These are phyloP conservation scores for Lophiotrema nucula DNA, from an alignment of 495 filamentous ascomycete genomes.

Conservation along the genomic window DNA sequence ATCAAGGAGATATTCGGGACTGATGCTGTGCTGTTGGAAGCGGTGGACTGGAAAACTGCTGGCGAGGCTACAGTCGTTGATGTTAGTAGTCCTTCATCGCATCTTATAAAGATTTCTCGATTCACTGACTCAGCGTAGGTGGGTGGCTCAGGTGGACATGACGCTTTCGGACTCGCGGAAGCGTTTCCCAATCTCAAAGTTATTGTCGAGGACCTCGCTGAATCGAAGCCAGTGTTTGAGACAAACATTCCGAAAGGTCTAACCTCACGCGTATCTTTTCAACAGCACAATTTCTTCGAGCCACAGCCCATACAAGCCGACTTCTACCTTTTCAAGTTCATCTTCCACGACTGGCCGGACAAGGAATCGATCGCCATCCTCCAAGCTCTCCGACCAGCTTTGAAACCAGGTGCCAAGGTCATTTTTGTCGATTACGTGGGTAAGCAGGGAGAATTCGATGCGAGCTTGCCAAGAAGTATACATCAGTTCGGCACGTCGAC, in stretches of 20 bases:
- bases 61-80: conserved; percentile 27
- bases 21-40: conserved; percentile 13
- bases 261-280: conserved; percentile 33
- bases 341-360: conserved; percentile 49
- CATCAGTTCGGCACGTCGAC: conserved; percentile 6
- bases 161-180: conserved; percentile 39
- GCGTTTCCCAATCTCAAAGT: conserved; percentile 41
- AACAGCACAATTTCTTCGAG: conserved; percentile 43
- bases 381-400: conserved; percentile 27
- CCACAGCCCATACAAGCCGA: conserved; percentile 40
- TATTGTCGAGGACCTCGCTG: conserved; percentile 43
- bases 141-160: conserved; percentile 49
- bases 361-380: conserved; percentile 40
- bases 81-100: conserved; percentile 31
- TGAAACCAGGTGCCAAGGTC: conserved; percentile 38
- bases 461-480: conserved; percentile 9
- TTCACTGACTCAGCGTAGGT: conserved; percentile 20
- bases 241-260: conserved; percentile 8
- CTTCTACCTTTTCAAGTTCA: conserved; percentile 44
- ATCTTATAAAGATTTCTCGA: neutral
- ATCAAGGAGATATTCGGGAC: conserved; percentile 13
- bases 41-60: conserved; percentile 18
- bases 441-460: conserved; percentile 15
- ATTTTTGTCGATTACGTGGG: conserved; percentile 24
- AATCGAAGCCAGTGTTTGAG: conserved; percentile 31